These are phyloP conservation scores for Echium plantagineum DNA, from an alignment of 257 asterid genomes.

Conservation along the genomic window DNA sequence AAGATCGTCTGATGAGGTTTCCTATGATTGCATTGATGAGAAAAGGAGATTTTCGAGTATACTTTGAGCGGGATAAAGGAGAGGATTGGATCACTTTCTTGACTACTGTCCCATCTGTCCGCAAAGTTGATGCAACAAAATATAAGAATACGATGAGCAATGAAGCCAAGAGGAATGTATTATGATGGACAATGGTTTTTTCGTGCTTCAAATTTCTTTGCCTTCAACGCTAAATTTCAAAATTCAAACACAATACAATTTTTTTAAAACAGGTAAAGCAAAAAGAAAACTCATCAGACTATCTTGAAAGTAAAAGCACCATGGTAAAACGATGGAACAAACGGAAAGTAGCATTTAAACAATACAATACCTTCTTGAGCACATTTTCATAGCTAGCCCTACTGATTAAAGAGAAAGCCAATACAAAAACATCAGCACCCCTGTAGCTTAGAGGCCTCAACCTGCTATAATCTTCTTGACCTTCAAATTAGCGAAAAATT, in stretches of 20 bases:
- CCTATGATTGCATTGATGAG: no score
- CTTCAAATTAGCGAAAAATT: constrained; percentile 23
- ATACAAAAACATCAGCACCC: constrained; percentile 82
- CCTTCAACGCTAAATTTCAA: no score
- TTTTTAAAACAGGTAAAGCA: background rate
- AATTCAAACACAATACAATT: background rate
- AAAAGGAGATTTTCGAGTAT: no score
- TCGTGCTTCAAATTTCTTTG: no score
- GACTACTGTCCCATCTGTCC: no score
- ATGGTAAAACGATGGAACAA: background rate
- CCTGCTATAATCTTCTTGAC: constrained; percentile 95
- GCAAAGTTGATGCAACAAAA: no score
- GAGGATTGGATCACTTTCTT: no score
- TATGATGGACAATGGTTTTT: no score
- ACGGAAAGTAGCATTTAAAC: background rate
- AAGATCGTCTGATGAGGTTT: background rate
- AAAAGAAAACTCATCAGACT: background rate
- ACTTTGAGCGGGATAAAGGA: no score
- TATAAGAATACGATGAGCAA: no score
- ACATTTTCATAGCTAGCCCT: constrained; percentile 93
- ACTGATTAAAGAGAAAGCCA: constrained; percentile 90
- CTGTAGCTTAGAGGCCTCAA: constrained; percentile 95
- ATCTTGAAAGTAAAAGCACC: constrained; percentile 5
- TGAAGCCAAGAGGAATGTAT: no score
- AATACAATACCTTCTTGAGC: constrained; percentile 62